A percentile compares a stretch with the other conserved stretches of the same genome.
phyloP scores from a whole-genome alignment of 179 eudicot genomes.

The Pouteria campechiana region DNA sequence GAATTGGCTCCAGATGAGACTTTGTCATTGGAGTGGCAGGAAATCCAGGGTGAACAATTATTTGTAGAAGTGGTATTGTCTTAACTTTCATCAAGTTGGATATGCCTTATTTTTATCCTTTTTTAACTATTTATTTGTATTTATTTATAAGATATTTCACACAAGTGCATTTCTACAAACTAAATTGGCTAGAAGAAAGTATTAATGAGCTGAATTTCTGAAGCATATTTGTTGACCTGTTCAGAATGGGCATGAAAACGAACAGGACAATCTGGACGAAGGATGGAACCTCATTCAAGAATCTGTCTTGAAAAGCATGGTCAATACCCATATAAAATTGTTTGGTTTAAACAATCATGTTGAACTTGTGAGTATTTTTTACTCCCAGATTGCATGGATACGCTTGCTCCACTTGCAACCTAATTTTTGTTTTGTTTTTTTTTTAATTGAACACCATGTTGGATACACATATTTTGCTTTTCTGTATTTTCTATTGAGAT shows the following conservation, averaged over 20 bases:
- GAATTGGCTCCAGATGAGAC: constrained; percentile 39
- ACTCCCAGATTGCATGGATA: neutral
- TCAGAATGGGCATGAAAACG: constrained; percentile 37
- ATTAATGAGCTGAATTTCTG: neutral
- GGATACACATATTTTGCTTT: too few relatives aligned
- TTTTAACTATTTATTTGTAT: neutral
- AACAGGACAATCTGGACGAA: constrained; percentile 28
- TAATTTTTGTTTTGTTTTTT: neutral
- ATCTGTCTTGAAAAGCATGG: constrained; percentile 39
- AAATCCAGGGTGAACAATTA: constrained; percentile 43
- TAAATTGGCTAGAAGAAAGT: too few relatives aligned
- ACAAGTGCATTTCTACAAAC: too few relatives aligned
- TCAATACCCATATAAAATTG: constrained; percentile 47
- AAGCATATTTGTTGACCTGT: neutral
- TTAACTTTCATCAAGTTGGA: too few relatives aligned
- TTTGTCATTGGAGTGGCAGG: constrained; percentile 84
- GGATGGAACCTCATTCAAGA: constrained; percentile 58
- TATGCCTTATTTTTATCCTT: neutral
- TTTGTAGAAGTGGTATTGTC: constrained; percentile 26
- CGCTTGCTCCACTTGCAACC: constrained; percentile 1
- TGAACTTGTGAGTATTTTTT: constrained; percentile 33
- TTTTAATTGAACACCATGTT: too few relatives aligned
- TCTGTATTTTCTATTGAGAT: too few relatives aligned
- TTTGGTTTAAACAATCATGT: constrained; percentile 74
- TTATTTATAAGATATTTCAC: neutral